Conservation (phyloP, 495 filamentous ascomycete species). For the Tuber magnatum region DNA sequence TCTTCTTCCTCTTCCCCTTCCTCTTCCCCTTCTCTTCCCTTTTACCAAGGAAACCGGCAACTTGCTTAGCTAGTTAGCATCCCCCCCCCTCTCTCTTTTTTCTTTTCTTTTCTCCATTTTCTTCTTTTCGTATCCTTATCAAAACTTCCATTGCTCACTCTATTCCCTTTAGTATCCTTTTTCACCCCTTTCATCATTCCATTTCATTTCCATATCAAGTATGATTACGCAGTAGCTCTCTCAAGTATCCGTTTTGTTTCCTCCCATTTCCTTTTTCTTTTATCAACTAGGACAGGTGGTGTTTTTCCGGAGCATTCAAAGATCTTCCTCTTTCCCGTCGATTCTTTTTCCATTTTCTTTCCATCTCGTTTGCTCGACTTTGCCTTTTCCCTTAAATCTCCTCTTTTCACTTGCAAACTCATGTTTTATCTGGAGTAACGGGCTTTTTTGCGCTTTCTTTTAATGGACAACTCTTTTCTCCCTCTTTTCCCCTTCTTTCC, state of each 20-base stretch:
- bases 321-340: neutral
- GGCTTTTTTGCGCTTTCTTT: neutral
- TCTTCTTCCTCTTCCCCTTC: neutral
- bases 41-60: neutral
- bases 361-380: neutral
- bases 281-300: neutral
- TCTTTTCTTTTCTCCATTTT: neutral
- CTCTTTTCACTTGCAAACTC: neutral
- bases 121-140: neutral
- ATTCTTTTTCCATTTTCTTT: neutral
- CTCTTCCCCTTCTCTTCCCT: neutral
- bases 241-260: neutral
- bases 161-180: neutral
- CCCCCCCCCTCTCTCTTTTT: too few species aligned
- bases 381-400: neutral
- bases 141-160: neutral
- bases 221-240: neutral
- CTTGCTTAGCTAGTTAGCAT: neutral
- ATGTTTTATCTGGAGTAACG: neutral
- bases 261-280: neutral
- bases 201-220: neutral
- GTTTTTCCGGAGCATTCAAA: slow-evolving; percentile 2
- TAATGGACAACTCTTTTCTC: neutral
- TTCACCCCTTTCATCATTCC: neutral
- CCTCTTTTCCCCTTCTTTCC: neutral